phyloP scores from a whole-genome alignment of 805 yeast species.

The Monosporozyma yasuniensis region DNA sequence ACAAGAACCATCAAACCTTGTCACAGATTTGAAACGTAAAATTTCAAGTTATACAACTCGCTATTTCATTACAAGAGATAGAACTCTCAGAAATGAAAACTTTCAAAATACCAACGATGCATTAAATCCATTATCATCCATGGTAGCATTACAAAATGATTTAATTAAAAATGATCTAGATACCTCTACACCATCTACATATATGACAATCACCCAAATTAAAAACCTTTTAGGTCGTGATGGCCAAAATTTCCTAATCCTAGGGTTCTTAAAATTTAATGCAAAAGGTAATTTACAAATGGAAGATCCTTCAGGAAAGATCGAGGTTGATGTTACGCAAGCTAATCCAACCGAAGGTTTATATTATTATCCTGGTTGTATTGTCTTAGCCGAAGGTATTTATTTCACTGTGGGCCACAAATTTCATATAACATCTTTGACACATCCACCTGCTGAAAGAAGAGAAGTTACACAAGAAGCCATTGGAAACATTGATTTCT shows the following conservation, averaged over 20 bases:
- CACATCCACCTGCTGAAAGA: slow-evolving; percentile 83
- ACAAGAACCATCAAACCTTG: slow-evolving; percentile 5
- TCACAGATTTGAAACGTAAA: background rate
- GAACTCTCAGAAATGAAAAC: slow-evolving; percentile 64
- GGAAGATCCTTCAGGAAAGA: slow-evolving; percentile 72
- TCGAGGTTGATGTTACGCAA: slow-evolving; percentile 57
- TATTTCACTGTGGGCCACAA: slow-evolving; percentile 57
- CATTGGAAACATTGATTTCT: slow-evolving; percentile 71
- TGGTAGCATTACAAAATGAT: slow-evolving; percentile 19
- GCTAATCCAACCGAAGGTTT: slow-evolving; percentile 54
- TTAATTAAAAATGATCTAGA: slow-evolving; percentile 5
- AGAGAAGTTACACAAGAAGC: slow-evolving; percentile 58
- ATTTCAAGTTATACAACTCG: slow-evolving; percentile 37
- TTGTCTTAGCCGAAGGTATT: slow-evolving; percentile 76
- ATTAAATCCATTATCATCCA: slow-evolving; percentile 31
- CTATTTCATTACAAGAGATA: slow-evolving; percentile 55
- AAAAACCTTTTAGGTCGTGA: slow-evolving; percentile 83
- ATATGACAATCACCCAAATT: slow-evolving; percentile 52
- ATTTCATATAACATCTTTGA: slow-evolving; percentile 66
- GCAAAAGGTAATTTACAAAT: slow-evolving; percentile 61
- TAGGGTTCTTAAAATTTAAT: slow-evolving; percentile 64
- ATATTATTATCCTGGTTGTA: slow-evolving; percentile 66
- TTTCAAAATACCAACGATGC: slow-evolving; percentile 40
- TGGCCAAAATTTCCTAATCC: slow-evolving; percentile 61
- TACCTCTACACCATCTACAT: slow-evolving; percentile 6